A percentile compares a stretch with the other conserved stretches of the same genome.
phyloP scores from a whole-genome alignment of 257 asterid species.

The Coffea eugenioides region DNA sequence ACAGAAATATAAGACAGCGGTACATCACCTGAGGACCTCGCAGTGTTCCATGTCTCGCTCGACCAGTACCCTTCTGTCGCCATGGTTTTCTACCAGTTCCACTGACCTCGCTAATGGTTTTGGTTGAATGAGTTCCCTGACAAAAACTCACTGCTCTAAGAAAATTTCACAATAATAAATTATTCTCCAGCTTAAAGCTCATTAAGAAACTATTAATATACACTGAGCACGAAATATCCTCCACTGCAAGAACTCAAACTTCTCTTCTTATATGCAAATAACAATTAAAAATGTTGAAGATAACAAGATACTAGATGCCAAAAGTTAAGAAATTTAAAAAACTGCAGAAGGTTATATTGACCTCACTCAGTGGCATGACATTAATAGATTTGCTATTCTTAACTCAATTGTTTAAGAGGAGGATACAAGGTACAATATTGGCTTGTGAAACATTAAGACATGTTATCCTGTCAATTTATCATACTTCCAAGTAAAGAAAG shows the following conservation, averaged over 20 bases:
- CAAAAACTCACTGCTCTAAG: conserved; percentile 17
- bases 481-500: conserved; percentile 4
- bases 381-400: neutral
- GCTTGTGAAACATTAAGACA: neutral
- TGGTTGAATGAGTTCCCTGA: conserved; percentile 95
- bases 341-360: neutral
- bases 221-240: neutral
- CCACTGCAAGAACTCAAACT: neutral
- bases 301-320: neutral
- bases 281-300: neutral
- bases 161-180: neutral
- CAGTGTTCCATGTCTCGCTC: conserved; percentile 87
- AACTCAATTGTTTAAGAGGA: neutral
- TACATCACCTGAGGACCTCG: conserved; percentile 79
- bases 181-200: neutral
- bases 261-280: neutral
- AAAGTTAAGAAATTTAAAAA: neutral
- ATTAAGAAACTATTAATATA: neutral
- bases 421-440: neutral
- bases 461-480: neutral
- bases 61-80: conserved; percentile 86
- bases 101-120: conserved; percentile 91
- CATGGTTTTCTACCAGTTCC: conserved; percentile 96
- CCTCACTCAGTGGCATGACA: neutral
- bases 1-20: conserved; percentile 12